Evolutionary conservation across 2,329 filamentous ascomycete species (phyloP), one percentile per base, ranked within the genome.

Genomic region (Monilinia polystroma): DNA sequence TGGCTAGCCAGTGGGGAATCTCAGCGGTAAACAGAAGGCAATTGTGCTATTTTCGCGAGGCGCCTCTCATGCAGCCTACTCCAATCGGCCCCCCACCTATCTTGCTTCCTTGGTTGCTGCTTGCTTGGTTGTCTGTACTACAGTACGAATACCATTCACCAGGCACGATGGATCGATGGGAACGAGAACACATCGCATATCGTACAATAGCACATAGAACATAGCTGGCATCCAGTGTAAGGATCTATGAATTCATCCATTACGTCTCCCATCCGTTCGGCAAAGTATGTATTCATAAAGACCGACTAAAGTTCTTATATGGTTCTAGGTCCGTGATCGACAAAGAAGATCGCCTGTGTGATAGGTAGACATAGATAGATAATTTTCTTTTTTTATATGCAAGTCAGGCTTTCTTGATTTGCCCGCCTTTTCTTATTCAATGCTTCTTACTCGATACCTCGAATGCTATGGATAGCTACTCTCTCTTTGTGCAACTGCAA

Each of bases 1-100:
- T 71, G 69, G 69, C 59, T 63, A 67, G 70, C 60, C 71, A 74
- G 64, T 74, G 66, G 67, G 70, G 64, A 67, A 60, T 54, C 43
- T 45, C 58, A 55, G 55, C 52, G 51, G 58, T 64, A 49, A 64
- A 58, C 38, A 57, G 60, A 62, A 23, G 58, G 58, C 45, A 32
- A 62, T 62, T 62, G 35, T 70, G 69, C 74, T 76, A 75, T 76
- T 76, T 75, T 75, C 70, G 71, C 71, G 70, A 75, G 73, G 74
- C 74, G 74, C 74, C 35, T 55, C 70, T 73, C 67, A 75, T 75
- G 72, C 72, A 75, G 69, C 68, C 65, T 59, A 23, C 66, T 68
- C 60, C 68, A 71, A 75, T 71, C 73, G 71, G 71, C 72, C 71
- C 72, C 70, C 69, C 70, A 68, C 68, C 71, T 68, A 63, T 68